Percentiles rank a stretch among this genome's conserved stretches.
Evolutionary conservation across 225 moss, liverwort and hornwort genomes (phyloP).

Genomic region (Physcomitrellopsis africana): DNA sequence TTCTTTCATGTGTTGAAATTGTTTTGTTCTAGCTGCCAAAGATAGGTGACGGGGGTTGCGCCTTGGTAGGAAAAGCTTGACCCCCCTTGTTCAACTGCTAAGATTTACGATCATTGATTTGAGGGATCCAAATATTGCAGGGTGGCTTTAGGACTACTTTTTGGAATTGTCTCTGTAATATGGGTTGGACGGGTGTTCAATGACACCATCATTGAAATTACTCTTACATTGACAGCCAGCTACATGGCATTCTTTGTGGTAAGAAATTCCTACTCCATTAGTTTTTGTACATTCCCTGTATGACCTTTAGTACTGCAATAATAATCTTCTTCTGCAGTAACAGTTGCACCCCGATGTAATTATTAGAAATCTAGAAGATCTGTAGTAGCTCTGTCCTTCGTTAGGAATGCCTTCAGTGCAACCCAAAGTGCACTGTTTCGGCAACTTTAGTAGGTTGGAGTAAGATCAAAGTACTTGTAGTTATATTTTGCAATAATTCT

Average conservation of each 20-base stretch:
- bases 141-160: conserved; percentile 70
- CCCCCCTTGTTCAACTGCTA: neutral
- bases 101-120: conserved; percentile 4
- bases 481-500: neutral
- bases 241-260: conserved; percentile 99
- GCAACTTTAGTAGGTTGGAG: neutral
- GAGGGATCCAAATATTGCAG: conserved; percentile 50
- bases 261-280: conserved; percentile 17
- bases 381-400: neutral
- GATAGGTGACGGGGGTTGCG: neutral
- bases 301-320: neutral
- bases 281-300: neutral
- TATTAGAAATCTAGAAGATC: neutral
- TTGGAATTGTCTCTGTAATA: conserved; percentile 71
- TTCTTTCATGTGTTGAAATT: neutral
- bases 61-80: neutral
- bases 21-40: neutral
- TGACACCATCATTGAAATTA: conserved; percentile 88
- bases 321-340: neutral
- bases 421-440: neutral
- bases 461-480: neutral
- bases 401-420: neutral
- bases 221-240: conserved; percentile 91
- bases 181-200: conserved; percentile 94
- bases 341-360: neutral